Evolutionary conservation across 768 basidiomycete species (phyloP).

Genomic region (Trametes villosa): DNA sequence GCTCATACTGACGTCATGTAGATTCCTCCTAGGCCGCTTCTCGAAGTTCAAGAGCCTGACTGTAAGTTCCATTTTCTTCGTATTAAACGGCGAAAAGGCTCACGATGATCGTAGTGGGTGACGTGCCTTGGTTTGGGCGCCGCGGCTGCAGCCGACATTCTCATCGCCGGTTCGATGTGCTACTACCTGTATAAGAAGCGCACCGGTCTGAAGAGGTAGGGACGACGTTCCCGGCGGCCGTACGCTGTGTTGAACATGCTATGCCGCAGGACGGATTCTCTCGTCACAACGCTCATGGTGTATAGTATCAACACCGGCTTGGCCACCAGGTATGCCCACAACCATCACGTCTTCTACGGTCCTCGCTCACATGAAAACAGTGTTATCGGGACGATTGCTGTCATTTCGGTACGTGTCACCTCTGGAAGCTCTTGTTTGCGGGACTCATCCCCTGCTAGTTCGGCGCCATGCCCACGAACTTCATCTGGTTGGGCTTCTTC

Average conservation of each 20-base stretch:
- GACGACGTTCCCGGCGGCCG: too few species aligned
- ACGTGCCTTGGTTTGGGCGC: conserved; percentile 50
- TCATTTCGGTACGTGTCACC: conserved; percentile 18
- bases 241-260: background rate
- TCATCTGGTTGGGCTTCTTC: conserved; percentile 54
- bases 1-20: conserved; percentile 13
- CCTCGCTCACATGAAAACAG: conserved; percentile 2
- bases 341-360: background rate
- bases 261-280: conserved; percentile 31
- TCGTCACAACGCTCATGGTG: conserved; percentile 31
- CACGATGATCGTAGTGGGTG: conserved; percentile 44
- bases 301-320: conserved; percentile 34
- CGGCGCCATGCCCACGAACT: conserved; percentile 46
- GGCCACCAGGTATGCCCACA: conserved; percentile 27
- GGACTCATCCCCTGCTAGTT: conserved; percentile 14
- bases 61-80: conserved; percentile 29
- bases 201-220: conserved; percentile 49
- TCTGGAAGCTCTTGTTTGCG: background rate
- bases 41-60: conserved; percentile 38
- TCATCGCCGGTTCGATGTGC: conserved; percentile 53
- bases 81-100: conserved; percentile 7
- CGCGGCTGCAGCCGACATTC: conserved; percentile 52
- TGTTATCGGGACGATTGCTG: conserved; percentile 21
- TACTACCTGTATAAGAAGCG: conserved; percentile 51
- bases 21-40: conserved; percentile 38